Conservation (phyloP, 805 yeast species). For the Saccharomycopsis microspora region DNA sequence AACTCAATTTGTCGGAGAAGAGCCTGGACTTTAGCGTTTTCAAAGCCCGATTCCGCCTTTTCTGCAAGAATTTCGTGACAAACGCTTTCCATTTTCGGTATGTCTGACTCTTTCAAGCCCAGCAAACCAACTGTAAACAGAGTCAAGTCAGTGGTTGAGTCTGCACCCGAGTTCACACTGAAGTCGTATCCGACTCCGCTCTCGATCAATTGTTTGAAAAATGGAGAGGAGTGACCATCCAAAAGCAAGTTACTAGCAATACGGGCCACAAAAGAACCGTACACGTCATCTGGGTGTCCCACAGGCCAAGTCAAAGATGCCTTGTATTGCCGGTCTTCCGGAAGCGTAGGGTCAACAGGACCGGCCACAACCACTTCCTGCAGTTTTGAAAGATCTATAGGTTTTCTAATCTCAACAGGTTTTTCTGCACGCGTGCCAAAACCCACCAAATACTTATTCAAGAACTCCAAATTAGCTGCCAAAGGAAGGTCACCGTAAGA, state of each 20-base stretch:
- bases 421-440: slow-evolving; percentile 42
- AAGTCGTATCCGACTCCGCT: slow-evolving; percentile 77
- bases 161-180: slow-evolving; percentile 80
- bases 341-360: slow-evolving; percentile 72
- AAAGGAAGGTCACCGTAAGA: slow-evolving; percentile 79
- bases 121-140: slow-evolving; percentile 80
- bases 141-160: slow-evolving; percentile 64
- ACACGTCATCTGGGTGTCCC: slow-evolving; percentile 59
- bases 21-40: slow-evolving; percentile 61
- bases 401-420: slow-evolving; percentile 23
- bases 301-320: slow-evolving; percentile 82
- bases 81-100: slow-evolving; percentile 33
- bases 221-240: slow-evolving; percentile 88
- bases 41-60: slow-evolving; percentile 34
- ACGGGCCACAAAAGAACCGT: slow-evolving; percentile 62
- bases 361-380: slow-evolving; percentile 39
- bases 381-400: slow-evolving; percentile 32
- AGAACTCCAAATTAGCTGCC: slow-evolving; percentile 41
- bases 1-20: slow-evolving; percentile 82
- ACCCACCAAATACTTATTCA: slow-evolving; percentile 36
- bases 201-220: slow-evolving; percentile 81
- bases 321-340: slow-evolving; percentile 59
- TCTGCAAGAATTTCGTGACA: slow-evolving; percentile 37
- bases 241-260: slow-evolving; percentile 58
- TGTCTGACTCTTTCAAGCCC: slow-evolving; percentile 46